These are phyloP conservation scores for Colletotrichum sp. DNA, from an alignment of 2,329 filamentous ascomycete genomes.

Conservation along the genomic window DNA sequence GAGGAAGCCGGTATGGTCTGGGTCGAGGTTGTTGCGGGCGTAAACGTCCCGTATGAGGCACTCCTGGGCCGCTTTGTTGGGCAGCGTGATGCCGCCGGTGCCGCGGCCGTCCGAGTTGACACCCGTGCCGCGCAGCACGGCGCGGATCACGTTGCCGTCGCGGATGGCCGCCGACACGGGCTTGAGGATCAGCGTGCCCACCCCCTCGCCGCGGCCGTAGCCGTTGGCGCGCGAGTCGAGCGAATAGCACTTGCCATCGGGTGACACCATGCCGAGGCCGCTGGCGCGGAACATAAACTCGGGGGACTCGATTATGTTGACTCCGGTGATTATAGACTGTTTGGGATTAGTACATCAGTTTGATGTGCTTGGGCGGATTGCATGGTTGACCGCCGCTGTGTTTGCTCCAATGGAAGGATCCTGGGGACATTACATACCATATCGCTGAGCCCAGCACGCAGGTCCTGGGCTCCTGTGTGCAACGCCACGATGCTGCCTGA, in stretches of 20 bases:
- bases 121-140: slow-evolving; percentile 37
- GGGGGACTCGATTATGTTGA: slow-evolving; percentile 23
- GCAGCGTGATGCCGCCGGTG: slow-evolving; percentile 44
- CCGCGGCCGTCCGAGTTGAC: slow-evolving; percentile 41
- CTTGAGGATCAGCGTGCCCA: slow-evolving; percentile 45
- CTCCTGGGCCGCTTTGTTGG: slow-evolving; percentile 26
- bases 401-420: not conserved
- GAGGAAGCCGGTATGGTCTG: not conserved
- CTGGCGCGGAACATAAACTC: slow-evolving; percentile 21
- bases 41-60: slow-evolving; percentile 6
- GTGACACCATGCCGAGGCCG: not conserved
- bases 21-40: not conserved
- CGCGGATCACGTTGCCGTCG: slow-evolving; percentile 43
- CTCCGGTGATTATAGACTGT: slow-evolving; percentile 25
- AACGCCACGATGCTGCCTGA: slow-evolving; percentile 52
- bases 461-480: slow-evolving; percentile 40
- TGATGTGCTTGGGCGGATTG: not conserved
- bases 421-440: not conserved
- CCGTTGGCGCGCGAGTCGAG: slow-evolving; percentile 6
- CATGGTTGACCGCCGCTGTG: not conserved
- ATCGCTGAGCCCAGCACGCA: slow-evolving; percentile 26
- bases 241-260: not conserved
- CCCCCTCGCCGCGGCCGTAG: slow-evolving; percentile 12
- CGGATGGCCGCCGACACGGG: slow-evolving; percentile 43
- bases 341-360: not conserved